A percentile compares a stretch with the other conserved stretches of the same genome.
Conservation (phyloP, 805 yeast genomes). For the Brettanomyces anomalus region DNA sequence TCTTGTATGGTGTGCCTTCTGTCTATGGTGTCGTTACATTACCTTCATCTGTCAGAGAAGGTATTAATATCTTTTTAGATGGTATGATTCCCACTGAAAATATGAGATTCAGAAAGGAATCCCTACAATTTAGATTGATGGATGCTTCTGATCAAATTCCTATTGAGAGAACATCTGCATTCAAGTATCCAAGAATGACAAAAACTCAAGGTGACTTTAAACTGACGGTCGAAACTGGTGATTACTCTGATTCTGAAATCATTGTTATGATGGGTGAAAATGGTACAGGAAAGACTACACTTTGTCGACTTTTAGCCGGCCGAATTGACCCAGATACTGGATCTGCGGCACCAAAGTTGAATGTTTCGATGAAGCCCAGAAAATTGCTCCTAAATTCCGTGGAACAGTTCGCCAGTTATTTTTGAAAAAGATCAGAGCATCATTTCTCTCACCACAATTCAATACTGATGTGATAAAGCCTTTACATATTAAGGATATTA, state of each 20-base stretch:
- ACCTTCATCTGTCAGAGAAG: constrained; percentile 97
- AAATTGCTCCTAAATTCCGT: constrained; percentile 96
- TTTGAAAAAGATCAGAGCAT: constrained; percentile 90
- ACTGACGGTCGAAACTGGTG: constrained; percentile 74
- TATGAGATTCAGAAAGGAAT: constrained; percentile 92
- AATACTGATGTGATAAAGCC: constrained; percentile 98
- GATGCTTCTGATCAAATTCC: constrained; percentile 78
- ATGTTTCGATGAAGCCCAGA: constrained; percentile 99
- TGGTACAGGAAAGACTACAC: constrained; percentile 99
- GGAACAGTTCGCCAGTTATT: constrained; percentile 98
- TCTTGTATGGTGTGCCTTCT: constrained; percentile 95
- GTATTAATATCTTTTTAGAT: constrained; percentile 95
- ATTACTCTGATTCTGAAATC: constrained; percentile 92
- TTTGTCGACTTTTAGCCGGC: constrained; percentile 93
- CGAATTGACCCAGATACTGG: constrained; percentile 82
- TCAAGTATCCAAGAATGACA: constrained; percentile 67
- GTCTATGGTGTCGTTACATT: constrained; percentile 97
- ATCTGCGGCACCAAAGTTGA: constrained; percentile 71
- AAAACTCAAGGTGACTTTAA: constrained; percentile 97
- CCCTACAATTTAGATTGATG: constrained; percentile 84
- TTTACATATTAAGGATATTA: constrained; percentile 81
- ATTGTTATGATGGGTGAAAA: constrained; percentile 99
- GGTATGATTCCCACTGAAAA: constrained; percentile 98
- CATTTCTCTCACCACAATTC: constrained; percentile 93
- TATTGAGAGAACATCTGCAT: constrained; percentile 71